These are phyloP conservation scores for Tieghemiomyces parasiticus DNA, from an alignment of 192 early-diverging fungal genomes.

Conservation along the genomic window DNA sequence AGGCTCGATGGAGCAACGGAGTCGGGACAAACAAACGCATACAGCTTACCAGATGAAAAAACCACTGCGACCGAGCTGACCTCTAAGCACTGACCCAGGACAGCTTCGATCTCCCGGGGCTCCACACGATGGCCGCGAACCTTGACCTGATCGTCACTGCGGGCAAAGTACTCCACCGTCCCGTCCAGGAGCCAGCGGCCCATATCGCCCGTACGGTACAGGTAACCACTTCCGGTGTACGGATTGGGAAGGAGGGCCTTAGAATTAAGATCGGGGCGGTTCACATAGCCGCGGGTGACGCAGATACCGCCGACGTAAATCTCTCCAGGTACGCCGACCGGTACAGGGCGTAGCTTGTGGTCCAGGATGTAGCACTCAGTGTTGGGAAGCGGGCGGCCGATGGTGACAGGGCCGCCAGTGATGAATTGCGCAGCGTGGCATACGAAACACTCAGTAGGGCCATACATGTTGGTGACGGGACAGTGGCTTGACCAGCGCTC, in stretches of 20 bases:
- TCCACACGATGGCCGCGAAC: constrained; percentile 23
- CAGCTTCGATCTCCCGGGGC: constrained; percentile 15
- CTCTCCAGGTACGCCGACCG: constrained; percentile 21
- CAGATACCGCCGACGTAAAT: constrained; percentile 17
- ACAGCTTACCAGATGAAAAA: neutral
- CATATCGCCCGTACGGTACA: constrained; percentile 24
- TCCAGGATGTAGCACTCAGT: constrained; percentile 19
- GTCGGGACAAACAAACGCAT: neutral
- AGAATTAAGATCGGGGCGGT: constrained; percentile 15
- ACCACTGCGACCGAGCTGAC: constrained; percentile 17
- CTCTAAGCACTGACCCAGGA: constrained; percentile 7
- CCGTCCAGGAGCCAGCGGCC: constrained; percentile 18
- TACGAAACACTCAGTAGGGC: constrained; percentile 21
- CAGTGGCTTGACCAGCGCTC: neutral
- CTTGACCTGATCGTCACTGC: constrained; percentile 23
- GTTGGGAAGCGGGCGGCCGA: constrained; percentile 16
- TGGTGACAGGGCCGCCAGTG: constrained; percentile 2
- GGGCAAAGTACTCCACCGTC: constrained; percentile 16
- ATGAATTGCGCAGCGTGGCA: neutral
- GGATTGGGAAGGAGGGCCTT: constrained; percentile 22
- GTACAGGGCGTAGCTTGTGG: constrained; percentile 10
- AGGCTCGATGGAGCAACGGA: neutral
- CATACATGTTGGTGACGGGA: constrained; percentile 16
- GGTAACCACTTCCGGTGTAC: constrained; percentile 13
- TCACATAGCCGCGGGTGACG: constrained; percentile 17